Conservation (phyloP, 179 eudicot species). For the Heliamphora ciliata region DNA sequence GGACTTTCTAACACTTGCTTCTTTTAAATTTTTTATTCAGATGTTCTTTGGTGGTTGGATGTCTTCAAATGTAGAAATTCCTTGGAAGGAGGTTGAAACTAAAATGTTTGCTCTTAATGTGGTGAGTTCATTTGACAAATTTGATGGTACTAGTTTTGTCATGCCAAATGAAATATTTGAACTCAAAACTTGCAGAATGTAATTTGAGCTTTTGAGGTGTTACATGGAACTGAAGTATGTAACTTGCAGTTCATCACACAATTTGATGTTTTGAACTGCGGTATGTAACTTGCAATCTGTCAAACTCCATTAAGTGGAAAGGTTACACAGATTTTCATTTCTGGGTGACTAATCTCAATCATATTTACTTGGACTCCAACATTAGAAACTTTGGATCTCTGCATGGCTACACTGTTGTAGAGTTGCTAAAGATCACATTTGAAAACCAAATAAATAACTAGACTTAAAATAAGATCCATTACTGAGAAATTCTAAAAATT, state of each 20-base stretch:
- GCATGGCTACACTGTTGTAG: neutral
- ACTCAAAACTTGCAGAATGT: neutral
- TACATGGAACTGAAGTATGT: too few species aligned
- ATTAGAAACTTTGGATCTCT: neutral
- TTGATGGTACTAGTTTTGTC: neutral
- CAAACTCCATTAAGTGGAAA: too few species aligned
- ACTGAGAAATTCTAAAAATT: neutral
- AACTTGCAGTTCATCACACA: too few species aligned
- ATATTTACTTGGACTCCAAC: neutral
- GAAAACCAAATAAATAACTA: neutral
- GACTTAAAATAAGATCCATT: neutral
- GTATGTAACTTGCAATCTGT: too few species aligned
- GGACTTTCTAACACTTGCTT: constrained; percentile 12
- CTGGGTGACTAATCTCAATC: neutral
- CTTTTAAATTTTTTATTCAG: constrained; percentile 33
- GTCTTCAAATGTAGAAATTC: constrained; percentile 45
- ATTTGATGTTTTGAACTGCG: too few species aligned
- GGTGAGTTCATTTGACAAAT: constrained; percentile 42
- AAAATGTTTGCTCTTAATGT: constrained; percentile 81
- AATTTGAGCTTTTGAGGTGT: neutral
- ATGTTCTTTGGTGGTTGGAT: constrained; percentile 62
- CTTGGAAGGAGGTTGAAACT: constrained; percentile 90
- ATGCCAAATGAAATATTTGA: neutral
- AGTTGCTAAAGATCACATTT: neutral
- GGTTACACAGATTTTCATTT: neutral